Conservation (phyloP, 371 early-diverging fungal genomes). For the Mucor indicus region DNA sequence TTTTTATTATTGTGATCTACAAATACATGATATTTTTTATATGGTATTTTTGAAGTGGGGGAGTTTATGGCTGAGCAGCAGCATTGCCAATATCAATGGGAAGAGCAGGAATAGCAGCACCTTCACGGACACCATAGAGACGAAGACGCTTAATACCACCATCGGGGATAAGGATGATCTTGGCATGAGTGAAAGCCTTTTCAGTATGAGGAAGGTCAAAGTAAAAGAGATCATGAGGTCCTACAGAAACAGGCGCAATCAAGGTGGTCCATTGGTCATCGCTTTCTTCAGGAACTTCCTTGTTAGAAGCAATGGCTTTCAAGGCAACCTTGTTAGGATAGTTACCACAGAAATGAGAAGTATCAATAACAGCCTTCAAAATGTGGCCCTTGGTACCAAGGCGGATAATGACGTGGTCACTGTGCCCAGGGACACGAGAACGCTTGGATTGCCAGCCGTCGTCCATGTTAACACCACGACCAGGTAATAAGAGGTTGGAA, state of each 20-base stretch:
- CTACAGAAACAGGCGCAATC: constrained; percentile 35
- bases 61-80: too few relatives aligned
- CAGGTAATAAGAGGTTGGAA: constrained; percentile 75
- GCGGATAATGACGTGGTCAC: constrained; percentile 71
- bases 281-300: constrained; percentile 33
- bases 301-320: constrained; percentile 48
- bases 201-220: constrained; percentile 59
- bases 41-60: too few relatives aligned
- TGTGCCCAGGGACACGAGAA: constrained; percentile 63
- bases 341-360: constrained; percentile 84
- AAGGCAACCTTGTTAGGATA: constrained; percentile 73
- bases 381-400: constrained; percentile 77
- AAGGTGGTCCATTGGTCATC: constrained; percentile 51
- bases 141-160: constrained; percentile 80
- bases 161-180: constrained; percentile 68
- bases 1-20: too few relatives aligned
- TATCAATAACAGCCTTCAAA: constrained; percentile 78
- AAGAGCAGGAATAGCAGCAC: constrained; percentile 29
- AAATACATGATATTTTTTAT: too few relatives aligned
- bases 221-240: constrained; percentile 67
- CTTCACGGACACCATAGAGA: constrained; percentile 41
- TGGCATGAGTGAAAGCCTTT: constrained; percentile 61
- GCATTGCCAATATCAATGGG: constrained; percentile 27
- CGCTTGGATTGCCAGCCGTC: constrained; percentile 85
- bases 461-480: constrained; percentile 65